Conservation (phyloP, 768 basidiomycete species). For the Xanthoconium purpureum region DNA sequence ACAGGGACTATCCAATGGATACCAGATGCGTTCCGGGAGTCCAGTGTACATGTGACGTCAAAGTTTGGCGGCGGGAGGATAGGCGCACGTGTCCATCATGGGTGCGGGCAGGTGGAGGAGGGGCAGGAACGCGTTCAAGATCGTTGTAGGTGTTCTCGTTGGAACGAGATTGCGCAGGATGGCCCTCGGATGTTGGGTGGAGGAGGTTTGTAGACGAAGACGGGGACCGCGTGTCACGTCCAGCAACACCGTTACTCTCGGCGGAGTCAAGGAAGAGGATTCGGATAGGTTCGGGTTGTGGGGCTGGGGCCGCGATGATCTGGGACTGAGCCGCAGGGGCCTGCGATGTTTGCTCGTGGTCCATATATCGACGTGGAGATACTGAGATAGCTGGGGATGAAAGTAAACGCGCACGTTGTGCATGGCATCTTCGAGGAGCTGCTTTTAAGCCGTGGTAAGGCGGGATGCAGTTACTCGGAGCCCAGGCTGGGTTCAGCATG, state of each 20-base stretch:
- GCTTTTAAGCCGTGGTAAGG: too few relatives aligned
- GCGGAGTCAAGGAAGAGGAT: not conserved
- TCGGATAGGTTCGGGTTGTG: constrained; percentile 5
- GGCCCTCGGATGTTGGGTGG: too few relatives aligned
- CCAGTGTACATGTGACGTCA: not conserved
- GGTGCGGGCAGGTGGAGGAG: too few relatives aligned
- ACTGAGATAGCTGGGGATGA: not conserved
- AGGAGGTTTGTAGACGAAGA: constrained; percentile 7
- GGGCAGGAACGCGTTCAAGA: too few relatives aligned
- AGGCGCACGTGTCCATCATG: too few relatives aligned
- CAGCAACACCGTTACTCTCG: not conserved
- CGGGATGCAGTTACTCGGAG: too few relatives aligned
- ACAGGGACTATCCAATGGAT: too few relatives aligned
- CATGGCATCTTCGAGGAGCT: not conserved
- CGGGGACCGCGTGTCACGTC: not conserved
- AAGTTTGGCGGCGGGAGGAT: too few relatives aligned
- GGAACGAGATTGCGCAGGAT: too few relatives aligned
- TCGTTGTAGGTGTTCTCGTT: too few relatives aligned
- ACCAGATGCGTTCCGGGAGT: not conserved
- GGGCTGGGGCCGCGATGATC: not conserved
- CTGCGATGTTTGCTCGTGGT: constrained; percentile 3
- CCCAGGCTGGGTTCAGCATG: too few relatives aligned
- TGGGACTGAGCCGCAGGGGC: not conserved
- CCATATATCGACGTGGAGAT: constrained; percentile 12
- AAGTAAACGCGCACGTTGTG: too few relatives aligned